Conservation (phyloP, 2,329 filamentous ascomycete genomes). For the Phialophora tarda region DNA sequence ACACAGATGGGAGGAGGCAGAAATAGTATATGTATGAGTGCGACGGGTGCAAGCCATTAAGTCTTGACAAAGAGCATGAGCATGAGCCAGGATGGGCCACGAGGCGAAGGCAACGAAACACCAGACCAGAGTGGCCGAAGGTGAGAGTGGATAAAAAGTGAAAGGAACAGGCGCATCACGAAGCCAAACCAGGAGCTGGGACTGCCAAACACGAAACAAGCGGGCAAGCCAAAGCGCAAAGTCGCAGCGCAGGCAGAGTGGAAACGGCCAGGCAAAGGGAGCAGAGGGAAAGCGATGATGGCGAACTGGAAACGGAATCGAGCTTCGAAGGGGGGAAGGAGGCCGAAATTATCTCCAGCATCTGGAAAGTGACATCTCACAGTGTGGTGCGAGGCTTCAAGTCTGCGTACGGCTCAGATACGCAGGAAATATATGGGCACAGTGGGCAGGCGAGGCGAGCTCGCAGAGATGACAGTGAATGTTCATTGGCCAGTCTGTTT, state of each 20-base stretch:
- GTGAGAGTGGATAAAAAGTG: constrained; percentile 20
- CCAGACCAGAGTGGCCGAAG: constrained; percentile 13
- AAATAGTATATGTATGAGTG: constrained; percentile 32
- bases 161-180: constrained; percentile 13
- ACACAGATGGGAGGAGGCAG: constrained; percentile 27
- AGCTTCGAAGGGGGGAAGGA: constrained; percentile 4
- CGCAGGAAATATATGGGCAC: constrained; percentile 7
- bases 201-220: constrained; percentile 20
- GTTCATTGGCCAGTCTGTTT: not conserved
- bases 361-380: constrained; percentile 3
- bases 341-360: constrained; percentile 9
- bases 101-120: constrained; percentile 25
- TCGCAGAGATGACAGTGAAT: not conserved
- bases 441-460: constrained; percentile 2
- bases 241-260: constrained; percentile 3
- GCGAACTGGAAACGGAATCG: constrained; percentile 3
- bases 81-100: constrained; percentile 31
- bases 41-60: constrained; percentile 17
- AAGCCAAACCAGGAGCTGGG: constrained; percentile 7
- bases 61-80: constrained; percentile 29
- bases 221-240: constrained; percentile 7
- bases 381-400: constrained; percentile 16
- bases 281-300: constrained; percentile 1
- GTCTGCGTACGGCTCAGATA: constrained; percentile 4
- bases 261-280: constrained; percentile 8